These are phyloP conservation scores for Scenedesmus sp. DNA, from an alignment of 163 green algal genomes.

Conservation along the genomic window DNA sequence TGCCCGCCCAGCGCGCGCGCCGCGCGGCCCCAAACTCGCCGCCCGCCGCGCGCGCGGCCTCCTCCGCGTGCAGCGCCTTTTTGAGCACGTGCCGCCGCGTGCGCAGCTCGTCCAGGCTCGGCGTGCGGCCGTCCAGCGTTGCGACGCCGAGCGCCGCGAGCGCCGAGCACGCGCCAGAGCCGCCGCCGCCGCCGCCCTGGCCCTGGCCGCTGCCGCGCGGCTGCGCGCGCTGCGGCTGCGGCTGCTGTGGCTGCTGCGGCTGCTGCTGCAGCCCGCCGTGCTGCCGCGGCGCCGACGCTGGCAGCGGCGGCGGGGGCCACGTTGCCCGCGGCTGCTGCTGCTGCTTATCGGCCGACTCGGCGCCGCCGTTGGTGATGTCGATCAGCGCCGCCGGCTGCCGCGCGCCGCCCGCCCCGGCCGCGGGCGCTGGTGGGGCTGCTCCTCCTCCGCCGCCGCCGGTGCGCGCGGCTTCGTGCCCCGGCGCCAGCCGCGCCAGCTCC, in stretches of 20 bases:
- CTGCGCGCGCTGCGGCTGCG: constrained; percentile 5
- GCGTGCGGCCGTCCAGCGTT: constrained; percentile 46
- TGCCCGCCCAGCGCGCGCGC: background rate
- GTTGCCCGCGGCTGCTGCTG: background rate
- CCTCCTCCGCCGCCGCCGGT: background rate
- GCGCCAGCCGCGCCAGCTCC: constrained; percentile 11
- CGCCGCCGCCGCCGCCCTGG: constrained; percentile 2
- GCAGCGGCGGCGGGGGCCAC: background rate
- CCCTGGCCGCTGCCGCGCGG: background rate
- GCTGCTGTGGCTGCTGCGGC: constrained; percentile 1
- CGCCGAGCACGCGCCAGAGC: background rate
- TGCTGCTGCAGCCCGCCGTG: background rate
- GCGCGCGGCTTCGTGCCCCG: background rate
- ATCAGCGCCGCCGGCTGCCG: background rate
- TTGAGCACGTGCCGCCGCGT: constrained; percentile 50
- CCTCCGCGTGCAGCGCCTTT: constrained; percentile 36
- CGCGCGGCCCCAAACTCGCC: background rate
- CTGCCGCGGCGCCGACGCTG: background rate
- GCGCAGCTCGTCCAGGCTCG: constrained; percentile 52
- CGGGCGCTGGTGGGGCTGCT: constrained; percentile 1
- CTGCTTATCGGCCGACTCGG: background rate
- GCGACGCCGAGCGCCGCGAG: background rate
- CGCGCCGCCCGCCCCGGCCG: background rate
- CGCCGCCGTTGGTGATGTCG: constrained; percentile 6
- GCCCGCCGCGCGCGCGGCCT: background rate